Base-by-base conservation (phyloP, 768 basidiomycete genomes). In the Boletellus ananiceps region DNA sequence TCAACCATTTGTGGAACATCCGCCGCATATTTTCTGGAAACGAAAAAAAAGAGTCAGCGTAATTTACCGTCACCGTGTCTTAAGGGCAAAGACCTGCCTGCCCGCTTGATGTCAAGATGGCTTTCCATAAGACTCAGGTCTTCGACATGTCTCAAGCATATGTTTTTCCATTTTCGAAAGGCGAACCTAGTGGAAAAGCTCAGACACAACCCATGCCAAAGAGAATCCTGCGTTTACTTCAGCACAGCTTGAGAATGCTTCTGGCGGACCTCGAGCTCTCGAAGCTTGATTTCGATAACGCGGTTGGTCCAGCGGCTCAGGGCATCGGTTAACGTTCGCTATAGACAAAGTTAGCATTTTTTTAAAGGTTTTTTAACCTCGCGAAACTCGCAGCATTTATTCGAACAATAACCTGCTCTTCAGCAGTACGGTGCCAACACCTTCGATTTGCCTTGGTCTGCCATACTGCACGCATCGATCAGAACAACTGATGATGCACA, bases 51-150 rank as follows among this genome's bases (percentile, higher is more conserved):
- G 38, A 56, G 31, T 50, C 12, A 40, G 12, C 14, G 18, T 25
- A 35, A 50, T 31, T 29, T 11, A 47, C 49, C 12, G 31, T 29
- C 15, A 12, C 32, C 39, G n/a, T 9, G 11, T 41, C 15, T 42
- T 5, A 21, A 33, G 47, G 39, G 38, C 21, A 44, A 50, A 33
- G 29, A 51, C 68, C 33, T 58, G 82, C 90, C 90, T 75, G 90
- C 88, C 38, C 78, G 78, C 65, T 88, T 89, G 39, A 93, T 82
- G 52, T 86, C 77, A 49, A 83, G 78, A 65, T 89, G 88, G 60
- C 87, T 91, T 60, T 89, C 84, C 78, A 93, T 81, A n/a, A 93
- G 76, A 56, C 81, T 84, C 3, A 84, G 67, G 54, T 84, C 81
- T 62, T 90, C 86, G 2, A 76, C 75, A 60, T 88, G 87, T 21